Conservation (phyloP, 768 basidiomycete genomes). For the Steccherinum ochraceum region DNA sequence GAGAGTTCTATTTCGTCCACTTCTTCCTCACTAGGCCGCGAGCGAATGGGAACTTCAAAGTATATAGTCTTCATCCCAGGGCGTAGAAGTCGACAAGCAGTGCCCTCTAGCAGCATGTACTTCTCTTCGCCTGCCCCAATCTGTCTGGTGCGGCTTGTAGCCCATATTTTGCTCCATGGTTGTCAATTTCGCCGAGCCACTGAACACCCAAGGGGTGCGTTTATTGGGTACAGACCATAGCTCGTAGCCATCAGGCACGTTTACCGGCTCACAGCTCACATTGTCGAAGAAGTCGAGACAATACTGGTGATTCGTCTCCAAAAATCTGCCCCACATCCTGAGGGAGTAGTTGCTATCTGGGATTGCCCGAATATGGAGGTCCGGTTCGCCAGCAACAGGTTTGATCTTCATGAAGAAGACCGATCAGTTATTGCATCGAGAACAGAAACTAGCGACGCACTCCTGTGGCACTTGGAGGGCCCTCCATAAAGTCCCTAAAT, state of each 20-base stretch:
- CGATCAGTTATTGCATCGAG: too few relatives aligned
- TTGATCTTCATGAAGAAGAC: too few relatives aligned
- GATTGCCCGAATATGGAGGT: neutral
- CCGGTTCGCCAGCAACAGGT: neutral
- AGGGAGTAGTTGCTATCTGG: neutral
- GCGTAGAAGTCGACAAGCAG: neutral
- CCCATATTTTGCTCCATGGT: too few relatives aligned
- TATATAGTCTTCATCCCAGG: neutral
- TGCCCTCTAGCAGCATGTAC: neutral
- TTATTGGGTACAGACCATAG: neutral
- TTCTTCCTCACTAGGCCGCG: too few relatives aligned
- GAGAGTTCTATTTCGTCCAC: too few relatives aligned
- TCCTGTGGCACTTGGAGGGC: neutral
- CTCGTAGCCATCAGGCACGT: neutral
- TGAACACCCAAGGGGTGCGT: neutral
- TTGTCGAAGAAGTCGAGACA: neutral
- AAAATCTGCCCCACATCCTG: neutral
- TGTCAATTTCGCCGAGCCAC: neutral
- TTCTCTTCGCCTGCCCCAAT: neutral
- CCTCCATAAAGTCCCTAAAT: neutral
- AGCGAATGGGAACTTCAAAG: neutral
- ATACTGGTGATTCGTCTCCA: neutral
- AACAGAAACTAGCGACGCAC: too few relatives aligned
- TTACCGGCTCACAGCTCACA: neutral
- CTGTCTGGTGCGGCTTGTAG: too few relatives aligned